Conservation (phyloP, 345 rosid genomes). For the Microcos paniculata region DNA sequence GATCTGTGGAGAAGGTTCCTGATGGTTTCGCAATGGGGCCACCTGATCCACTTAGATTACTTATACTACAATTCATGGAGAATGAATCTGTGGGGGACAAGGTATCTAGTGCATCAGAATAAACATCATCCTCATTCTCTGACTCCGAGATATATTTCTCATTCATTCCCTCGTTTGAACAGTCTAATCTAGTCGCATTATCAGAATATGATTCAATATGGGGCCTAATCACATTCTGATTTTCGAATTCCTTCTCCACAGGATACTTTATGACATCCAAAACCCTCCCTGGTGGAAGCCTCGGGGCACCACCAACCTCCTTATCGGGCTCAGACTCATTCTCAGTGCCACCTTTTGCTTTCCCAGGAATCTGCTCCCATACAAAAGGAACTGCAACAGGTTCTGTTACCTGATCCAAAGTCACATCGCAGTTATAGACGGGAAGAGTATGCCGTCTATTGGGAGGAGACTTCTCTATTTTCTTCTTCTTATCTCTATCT, state of each 20-base stretch:
- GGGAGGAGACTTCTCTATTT: slow-evolving; percentile 22
- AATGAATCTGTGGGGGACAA: slow-evolving; percentile 52
- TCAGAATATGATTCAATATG: slow-evolving; percentile 11
- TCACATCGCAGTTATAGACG: slow-evolving; percentile 27
- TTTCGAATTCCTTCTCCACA: slow-evolving; percentile 25
- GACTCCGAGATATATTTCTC: slow-evolving; percentile 26
- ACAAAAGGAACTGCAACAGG: slow-evolving; percentile 80
- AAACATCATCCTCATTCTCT: slow-evolving; percentile 45
- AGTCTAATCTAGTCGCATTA: slow-evolving; percentile 20
- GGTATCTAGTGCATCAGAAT: slow-evolving; percentile 74
- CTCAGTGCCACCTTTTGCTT: slow-evolving; percentile 34
- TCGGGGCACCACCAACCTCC: slow-evolving; percentile 32
- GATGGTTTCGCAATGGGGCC: slow-evolving; percentile 38
- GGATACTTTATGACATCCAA: slow-evolving; percentile 28
- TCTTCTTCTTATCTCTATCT: slow-evolving; percentile 28
- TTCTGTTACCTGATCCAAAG: slow-evolving; percentile 65
- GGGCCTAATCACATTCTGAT: slow-evolving; percentile 11
- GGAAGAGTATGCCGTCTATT: slow-evolving; percentile 29
- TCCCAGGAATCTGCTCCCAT: slow-evolving; percentile 90
- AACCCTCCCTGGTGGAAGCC: slow-evolving; percentile 41
- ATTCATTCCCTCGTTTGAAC: slow-evolving; percentile 23
- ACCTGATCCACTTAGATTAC: slow-evolving; percentile 59
- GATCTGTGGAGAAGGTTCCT: slow-evolving; percentile 49
- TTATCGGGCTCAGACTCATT: slow-evolving; percentile 18
- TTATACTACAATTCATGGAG: slow-evolving; percentile 55